These are phyloP conservation scores for Pythium pyrilobum DNA, from an alignment of 352 stramenopile species.

Conservation along the genomic window DNA sequence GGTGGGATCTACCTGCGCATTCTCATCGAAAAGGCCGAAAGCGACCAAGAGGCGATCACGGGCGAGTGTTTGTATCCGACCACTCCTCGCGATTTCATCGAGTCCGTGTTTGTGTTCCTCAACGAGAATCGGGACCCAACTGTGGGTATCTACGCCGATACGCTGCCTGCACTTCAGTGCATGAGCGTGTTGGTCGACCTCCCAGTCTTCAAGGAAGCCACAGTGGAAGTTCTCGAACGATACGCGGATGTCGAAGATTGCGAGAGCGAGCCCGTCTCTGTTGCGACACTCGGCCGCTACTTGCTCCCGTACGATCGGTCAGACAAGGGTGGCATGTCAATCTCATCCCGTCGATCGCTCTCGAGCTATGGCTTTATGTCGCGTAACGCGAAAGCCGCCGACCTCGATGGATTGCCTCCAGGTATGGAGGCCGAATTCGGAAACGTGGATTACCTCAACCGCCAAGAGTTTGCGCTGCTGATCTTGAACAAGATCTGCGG, in stretches of 20 bases:
- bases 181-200: constrained; percentile 67
- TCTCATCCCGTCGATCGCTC: constrained; percentile 67
- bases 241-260: constrained; percentile 55
- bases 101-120: constrained; percentile 66
- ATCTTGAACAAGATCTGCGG: constrained; percentile 81
- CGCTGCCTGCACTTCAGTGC: constrained; percentile 62
- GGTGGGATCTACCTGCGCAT: constrained; percentile 69
- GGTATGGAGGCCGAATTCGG: constrained; percentile 69
- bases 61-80: constrained; percentile 48
- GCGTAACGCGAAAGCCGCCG: constrained; percentile 28
- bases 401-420: constrained; percentile 24
- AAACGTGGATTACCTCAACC: constrained; percentile 67
- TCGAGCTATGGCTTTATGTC: constrained; percentile 73
- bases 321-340: constrained; percentile 52
- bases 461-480: constrained; percentile 67
- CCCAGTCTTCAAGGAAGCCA: constrained; percentile 40
- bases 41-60: constrained; percentile 35
- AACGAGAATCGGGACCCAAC: constrained; percentile 75
- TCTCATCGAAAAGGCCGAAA: constrained; percentile 50
- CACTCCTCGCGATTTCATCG: constrained; percentile 51
- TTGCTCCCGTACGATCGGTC: constrained; percentile 61
- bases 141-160: constrained; percentile 73
- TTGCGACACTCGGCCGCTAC: constrained; percentile 70
- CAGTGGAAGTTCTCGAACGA: constrained; percentile 62
- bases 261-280: constrained; percentile 64